Evolutionary conservation across 2,329 filamentous ascomycete genomes (phyloP).

Genomic region (Trematosphaeria pertusa): DNA sequence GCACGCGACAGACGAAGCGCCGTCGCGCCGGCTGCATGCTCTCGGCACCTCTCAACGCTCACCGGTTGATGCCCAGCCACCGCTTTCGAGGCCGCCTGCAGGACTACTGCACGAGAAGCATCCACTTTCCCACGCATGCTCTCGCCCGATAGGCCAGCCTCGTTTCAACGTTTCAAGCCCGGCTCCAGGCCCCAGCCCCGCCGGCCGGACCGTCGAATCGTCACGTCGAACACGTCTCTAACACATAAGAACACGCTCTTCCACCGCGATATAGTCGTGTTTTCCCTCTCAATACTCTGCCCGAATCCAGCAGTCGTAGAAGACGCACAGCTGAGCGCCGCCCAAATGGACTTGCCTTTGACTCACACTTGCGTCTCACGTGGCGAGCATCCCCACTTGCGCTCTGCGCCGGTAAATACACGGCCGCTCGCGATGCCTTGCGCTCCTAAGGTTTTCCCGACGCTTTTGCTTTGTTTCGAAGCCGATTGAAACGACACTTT

Average conservation of each 20-base stretch:
- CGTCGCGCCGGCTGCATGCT: conserved; percentile 19
- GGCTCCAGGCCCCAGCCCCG: conserved; percentile 33
- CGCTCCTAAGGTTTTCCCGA: conserved; percentile 38
- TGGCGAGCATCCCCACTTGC: conserved; percentile 32
- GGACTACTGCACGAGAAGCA: conserved; percentile 41
- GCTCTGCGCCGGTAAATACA: conserved; percentile 38
- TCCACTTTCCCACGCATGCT: conserved; percentile 19
- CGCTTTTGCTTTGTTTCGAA: conserved; percentile 19
- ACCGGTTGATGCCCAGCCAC: conserved; percentile 38
- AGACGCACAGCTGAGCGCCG: conserved; percentile 23
- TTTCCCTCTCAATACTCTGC: conserved; percentile 42
- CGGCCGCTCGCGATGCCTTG: conserved; percentile 38
- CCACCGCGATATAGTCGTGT: conserved; percentile 52
- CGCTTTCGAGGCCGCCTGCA: conserved; percentile 23
- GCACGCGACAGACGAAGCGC: conserved; percentile 23
- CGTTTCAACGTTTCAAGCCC: conserved; percentile 43
- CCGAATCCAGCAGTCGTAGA: conserved; percentile 33
- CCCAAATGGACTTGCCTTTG: conserved; percentile 35
- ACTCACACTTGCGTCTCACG: conserved; percentile 53
- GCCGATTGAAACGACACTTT: conserved; percentile 14
- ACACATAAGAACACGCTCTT: conserved; percentile 44
- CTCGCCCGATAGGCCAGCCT: conserved; percentile 29
- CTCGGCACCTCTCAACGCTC: conserved; percentile 28
- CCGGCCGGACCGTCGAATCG: conserved; percentile 40
- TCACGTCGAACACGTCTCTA: conserved; percentile 43